Evolutionary conservation across 139 green algal species (phyloP).

Genomic region (Chlamydomonas asymmetrica): DNA sequence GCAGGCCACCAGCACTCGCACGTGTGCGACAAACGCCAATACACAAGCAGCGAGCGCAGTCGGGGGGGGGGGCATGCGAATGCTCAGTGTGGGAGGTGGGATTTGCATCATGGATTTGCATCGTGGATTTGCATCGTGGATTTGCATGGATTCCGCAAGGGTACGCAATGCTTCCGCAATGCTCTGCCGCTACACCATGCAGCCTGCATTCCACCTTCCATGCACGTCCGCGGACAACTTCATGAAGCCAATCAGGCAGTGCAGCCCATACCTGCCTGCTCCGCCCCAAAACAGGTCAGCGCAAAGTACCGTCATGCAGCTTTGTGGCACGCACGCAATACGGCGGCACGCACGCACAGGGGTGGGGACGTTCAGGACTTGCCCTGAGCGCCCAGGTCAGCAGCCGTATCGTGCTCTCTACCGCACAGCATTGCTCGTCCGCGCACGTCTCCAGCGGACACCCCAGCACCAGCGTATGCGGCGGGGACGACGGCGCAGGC

Average conservation of each 20-base stretch:
- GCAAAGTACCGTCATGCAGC: too few relatives aligned
- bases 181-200: too few relatives aligned
- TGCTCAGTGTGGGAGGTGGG: background rate
- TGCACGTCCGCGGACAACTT: too few relatives aligned
- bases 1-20: background rate
- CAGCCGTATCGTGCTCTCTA: background rate
- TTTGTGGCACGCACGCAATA: too few relatives aligned
- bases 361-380: too few relatives aligned
- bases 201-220: too few relatives aligned
- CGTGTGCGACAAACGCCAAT: background rate
- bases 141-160: too few relatives aligned
- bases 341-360: too few relatives aligned
- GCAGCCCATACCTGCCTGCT: too few relatives aligned
- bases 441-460: background rate
- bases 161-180: too few relatives aligned
- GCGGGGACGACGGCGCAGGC: background rate
- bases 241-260: too few relatives aligned
- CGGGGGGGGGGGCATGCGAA: background rate
- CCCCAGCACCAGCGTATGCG: background rate
- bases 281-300: too few relatives aligned
- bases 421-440: background rate
- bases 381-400: background rate
- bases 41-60: background rate
- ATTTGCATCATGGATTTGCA: background rate
- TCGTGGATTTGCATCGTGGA: background rate